Evolutionary conservation across 352 stramenopile species (phyloP), one percentile per base, ranked within the genome.

Genomic region (Phytophthora brassicae): DNA sequence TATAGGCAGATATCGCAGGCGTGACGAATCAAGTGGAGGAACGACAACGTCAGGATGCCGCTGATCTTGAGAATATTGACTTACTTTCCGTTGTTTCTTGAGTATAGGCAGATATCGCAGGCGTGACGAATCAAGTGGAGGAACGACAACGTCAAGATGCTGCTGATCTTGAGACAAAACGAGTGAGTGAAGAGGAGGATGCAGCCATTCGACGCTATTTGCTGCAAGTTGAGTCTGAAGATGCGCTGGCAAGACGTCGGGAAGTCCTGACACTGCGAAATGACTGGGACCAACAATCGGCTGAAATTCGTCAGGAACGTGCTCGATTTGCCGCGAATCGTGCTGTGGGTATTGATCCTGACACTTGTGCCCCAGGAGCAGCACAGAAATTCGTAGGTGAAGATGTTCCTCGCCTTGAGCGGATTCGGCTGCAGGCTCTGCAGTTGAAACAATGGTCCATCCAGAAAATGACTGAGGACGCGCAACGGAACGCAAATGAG

Each of bases 1-100:
- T 36, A 7, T 41, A 92, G 81, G 79, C 79, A 1, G 79, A 92
- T 42, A 92, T 92, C 41, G 81, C 72, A 20, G 81, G 84, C 19
- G 68, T 92, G 16, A 89, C 83, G 51, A 89, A 90, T 52, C 81
- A 93, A 62, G 54, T 91, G 7, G 76, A 87, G 47, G 81, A 92
- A 52, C 84, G 85, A 43, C 47, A 88, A 59, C 72, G 44, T 3
- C 76, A 88, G 38, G 63, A 86, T 28, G 74, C 63, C 28, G 66
- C 46, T 1, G 74, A 86, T 36, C 39, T 42, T 14, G 7, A 6
- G 22, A 49, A 17, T 16, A 5, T 16, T 16, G 14, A 56, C 24
- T 72, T 19, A 38, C 19, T 36, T 23, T 53, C n/a, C n/a, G n/a
- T 14, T 50, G 48, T n/a, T 31, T 36, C 8, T 23, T 14, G 14